Evolutionary conservation across 2,329 filamentous ascomycete species (phyloP).

Genomic region (Cladophialophora bantiana): DNA sequence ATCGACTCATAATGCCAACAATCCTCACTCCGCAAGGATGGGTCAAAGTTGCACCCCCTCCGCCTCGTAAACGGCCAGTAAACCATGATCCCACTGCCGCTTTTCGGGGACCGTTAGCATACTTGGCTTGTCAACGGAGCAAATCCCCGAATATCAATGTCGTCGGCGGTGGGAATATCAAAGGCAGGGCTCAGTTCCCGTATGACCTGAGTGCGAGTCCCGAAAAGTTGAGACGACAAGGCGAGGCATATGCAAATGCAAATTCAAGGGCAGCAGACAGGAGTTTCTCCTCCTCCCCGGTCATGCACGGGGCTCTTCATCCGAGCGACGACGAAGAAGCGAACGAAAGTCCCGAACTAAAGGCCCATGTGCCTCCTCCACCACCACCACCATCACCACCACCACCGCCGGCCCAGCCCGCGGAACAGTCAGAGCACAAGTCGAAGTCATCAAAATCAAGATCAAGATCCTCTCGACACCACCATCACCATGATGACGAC

Average conservation of each 20-base stretch:
- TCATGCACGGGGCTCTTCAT: conserved; percentile 14
- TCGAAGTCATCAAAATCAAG: background rate
- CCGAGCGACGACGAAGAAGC: conserved; percentile 11
- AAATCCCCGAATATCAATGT: conserved; percentile 21
- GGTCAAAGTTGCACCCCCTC: conserved; percentile 34
- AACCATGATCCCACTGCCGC: conserved; percentile 21
- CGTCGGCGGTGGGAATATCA: background rate
- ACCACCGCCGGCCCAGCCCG: background rate
- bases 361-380: background rate
- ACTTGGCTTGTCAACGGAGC: conserved; percentile 31
- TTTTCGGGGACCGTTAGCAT: conserved; percentile 31
- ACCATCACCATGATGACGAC: conserved; percentile 10
- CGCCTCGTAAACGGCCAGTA: conserved; percentile 20
- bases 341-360: background rate
- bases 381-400: background rate
- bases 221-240: conserved; percentile 27
- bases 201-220: conserved; percentile 32
- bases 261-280: conserved; percentile 18
- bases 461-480: conserved; percentile 4
- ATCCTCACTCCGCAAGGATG: conserved; percentile 36
- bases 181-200: conserved; percentile 21
- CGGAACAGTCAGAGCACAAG: background rate
- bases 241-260: conserved; percentile 1
- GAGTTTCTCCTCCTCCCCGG: conserved; percentile 28
- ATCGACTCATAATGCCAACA: conserved; percentile 27